phyloP scores from a whole-genome alignment of 106 monocot species.

The Platanthera guangdongensis region DNA sequence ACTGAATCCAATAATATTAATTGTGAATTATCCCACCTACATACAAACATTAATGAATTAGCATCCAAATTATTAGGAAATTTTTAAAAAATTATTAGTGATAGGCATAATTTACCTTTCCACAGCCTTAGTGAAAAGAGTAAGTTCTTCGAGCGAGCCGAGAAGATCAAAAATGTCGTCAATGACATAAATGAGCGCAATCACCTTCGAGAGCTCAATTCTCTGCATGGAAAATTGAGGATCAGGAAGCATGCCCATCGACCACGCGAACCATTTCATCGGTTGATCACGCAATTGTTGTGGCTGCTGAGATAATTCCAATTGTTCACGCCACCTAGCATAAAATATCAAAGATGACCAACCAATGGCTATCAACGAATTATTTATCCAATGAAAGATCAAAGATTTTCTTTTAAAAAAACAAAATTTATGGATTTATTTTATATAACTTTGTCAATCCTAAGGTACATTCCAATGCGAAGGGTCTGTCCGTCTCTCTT shows the following conservation, averaged over 20 bases:
- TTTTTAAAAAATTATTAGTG: no score
- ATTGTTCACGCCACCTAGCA: slow-evolving; percentile 40
- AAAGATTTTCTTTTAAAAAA: no score
- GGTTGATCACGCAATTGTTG: slow-evolving; percentile 27
- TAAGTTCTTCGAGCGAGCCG: slow-evolving; percentile 8
- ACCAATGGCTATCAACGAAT: no score
- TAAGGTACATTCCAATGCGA: no score
- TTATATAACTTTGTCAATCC: no score
- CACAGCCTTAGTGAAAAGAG: neutral
- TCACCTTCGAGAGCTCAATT: slow-evolving; percentile 31
- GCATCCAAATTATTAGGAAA: no score
- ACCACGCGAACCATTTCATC: slow-evolving; percentile 39
- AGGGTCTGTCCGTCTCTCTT: no score
- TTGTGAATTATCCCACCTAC: slow-evolving; percentile 15
- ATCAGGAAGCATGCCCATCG: slow-evolving; percentile 14
- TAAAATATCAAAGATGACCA: no score
- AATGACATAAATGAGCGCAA: slow-evolving; percentile 40
- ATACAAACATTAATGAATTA: no score
- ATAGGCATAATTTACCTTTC: slow-evolving; percentile 6
- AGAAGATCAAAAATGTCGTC: slow-evolving; percentile 51
- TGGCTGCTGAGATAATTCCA: slow-evolving; percentile 29
- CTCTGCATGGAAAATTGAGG: slow-evolving; percentile 20
- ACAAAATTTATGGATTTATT: no score
- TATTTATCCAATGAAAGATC: no score
- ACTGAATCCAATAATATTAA: slow-evolving; percentile 1